Conservation (phyloP, 106 monocot species). For the Acorus calamus region DNA sequence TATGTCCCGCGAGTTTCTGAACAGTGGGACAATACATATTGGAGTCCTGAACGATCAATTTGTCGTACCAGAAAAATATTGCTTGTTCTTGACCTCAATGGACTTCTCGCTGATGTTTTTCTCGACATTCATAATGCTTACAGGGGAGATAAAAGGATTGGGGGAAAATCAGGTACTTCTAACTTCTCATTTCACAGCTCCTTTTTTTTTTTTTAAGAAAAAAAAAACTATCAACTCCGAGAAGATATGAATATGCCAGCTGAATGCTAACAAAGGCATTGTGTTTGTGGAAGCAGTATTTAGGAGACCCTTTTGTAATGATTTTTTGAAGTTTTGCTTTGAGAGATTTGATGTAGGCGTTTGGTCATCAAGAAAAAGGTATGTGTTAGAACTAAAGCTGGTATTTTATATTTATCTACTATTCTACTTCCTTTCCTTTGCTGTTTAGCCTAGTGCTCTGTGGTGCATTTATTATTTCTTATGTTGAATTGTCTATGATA, state of each 20-base stretch:
- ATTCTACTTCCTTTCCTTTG: no score
- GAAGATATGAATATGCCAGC: neutral
- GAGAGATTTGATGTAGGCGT: slow-evolving; percentile 67
- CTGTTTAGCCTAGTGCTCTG: no score
- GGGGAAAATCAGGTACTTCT: slow-evolving; percentile 39
- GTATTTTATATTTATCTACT: neutral
- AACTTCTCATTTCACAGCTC: neutral
- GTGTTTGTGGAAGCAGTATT: slow-evolving; percentile 29
- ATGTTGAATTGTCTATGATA: neutral
- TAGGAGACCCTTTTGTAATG: slow-evolving; percentile 80
- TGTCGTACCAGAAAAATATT: slow-evolving; percentile 31
- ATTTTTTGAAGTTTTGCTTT: slow-evolving; percentile 84
- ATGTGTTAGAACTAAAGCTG: slow-evolving; percentile 3
- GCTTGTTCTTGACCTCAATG: slow-evolving; percentile 82
- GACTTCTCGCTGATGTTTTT: slow-evolving; percentile 63
- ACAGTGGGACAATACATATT: no score
- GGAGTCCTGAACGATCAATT: slow-evolving; percentile 7
- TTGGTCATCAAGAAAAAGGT: slow-evolving; percentile 86
- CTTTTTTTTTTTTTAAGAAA: neutral
- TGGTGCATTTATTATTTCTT: no score
- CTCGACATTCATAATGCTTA: slow-evolving; percentile 1
- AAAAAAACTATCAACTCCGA: neutral
- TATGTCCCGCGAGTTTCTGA: no score
- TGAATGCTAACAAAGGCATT: no score
- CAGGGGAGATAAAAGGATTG: slow-evolving; percentile 27